A percentile compares a stretch with the other conserved stretches of the same genome.
Conservation (phyloP, 257 asterid genomes). For the Lycium barbarum region DNA sequence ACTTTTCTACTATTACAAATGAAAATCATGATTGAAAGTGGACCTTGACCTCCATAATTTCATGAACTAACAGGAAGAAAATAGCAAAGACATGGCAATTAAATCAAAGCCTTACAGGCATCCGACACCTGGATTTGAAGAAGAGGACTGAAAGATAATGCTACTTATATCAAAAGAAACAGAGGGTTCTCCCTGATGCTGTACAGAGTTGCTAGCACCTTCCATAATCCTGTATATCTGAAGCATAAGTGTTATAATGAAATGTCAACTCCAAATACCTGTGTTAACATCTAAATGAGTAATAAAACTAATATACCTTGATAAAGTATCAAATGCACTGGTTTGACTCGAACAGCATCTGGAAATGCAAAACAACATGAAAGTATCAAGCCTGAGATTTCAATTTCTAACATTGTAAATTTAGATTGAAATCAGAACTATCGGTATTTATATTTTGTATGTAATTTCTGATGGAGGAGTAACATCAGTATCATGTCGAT, state of each 20-base stretch:
- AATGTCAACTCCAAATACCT: conserved; percentile 25
- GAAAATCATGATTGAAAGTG: background rate
- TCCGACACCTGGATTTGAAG: conserved; percentile 65
- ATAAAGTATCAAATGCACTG: conserved; percentile 51
- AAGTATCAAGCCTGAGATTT: background rate
- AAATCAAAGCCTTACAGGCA: background rate
- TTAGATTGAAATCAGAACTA: background rate
- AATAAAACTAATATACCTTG: conserved; percentile 51
- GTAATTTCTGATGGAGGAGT: too few relatives aligned
- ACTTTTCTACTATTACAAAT: background rate
- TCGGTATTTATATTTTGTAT: background rate
- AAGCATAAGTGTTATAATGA: conserved; percentile 30
- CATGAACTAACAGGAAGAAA: background rate
- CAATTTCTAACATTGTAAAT: background rate
- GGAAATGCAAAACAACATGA: background rate
- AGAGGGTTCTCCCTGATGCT: conserved; percentile 70
- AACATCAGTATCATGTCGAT: too few relatives aligned
- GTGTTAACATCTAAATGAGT: background rate
- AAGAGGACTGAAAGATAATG: conserved; percentile 58
- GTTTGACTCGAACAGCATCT: conserved; percentile 48
- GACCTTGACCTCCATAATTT: background rate
- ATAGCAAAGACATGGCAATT: background rate
- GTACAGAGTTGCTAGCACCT: conserved; percentile 50
- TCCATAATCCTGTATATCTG: conserved; percentile 55
- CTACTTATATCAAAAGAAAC: conserved; percentile 84